Base-by-base conservation (phyloP, 768 basidiomycete species). In the Tricholoma matsutake region DNA sequence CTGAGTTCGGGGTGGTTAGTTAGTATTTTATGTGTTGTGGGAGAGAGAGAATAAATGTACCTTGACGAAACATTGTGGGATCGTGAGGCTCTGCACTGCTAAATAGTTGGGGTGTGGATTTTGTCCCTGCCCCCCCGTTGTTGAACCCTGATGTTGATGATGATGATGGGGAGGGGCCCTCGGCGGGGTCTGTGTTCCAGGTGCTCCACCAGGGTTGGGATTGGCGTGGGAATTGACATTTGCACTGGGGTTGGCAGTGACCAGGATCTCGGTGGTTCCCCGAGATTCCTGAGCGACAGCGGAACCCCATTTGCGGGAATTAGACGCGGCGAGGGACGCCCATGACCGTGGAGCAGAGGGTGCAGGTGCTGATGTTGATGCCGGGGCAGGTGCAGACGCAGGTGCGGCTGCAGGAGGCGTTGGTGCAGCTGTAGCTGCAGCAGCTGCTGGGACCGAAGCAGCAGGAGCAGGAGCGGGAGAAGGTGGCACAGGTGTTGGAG, bases 41-140 rank as follows among this genome's bases (percentile, higher is more conserved):
- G 25, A 29, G 29, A 56, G 20, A n/a, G n/a, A n/a, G 35, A 1
- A 55, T 4, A 49, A 32, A 73, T 74, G 55, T 69, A 91, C 91
- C 86, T 97, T 98, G 80, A 98, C 88, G 76, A 98, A 99, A 74
- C 93, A 94, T 61, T 90, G 88, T 1, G 91, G 72, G 10, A 86
- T 92, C 22, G 82, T 81, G 57, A 95, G 78, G 62, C 74, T 79
- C 57, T 81, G 75, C 13, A 89, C 91, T 59, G 89, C 86, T 45
- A 80, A 70, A 58, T 78, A 67, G 8, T 76, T 74, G 7, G 87
- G 82, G 64, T 84, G 80, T 41, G 67, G 61, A 52, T 69, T 72
- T 18, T 70, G 72, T 4, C 64, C 67, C 47, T 61, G 54, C n/a
- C 61, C 54, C n/a, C 61, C 54, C 8, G 62, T 62, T 43, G 63